Base-by-base conservation (phyloP, 2,329 filamentous ascomycete species). In the Penicillium sp. region DNA sequence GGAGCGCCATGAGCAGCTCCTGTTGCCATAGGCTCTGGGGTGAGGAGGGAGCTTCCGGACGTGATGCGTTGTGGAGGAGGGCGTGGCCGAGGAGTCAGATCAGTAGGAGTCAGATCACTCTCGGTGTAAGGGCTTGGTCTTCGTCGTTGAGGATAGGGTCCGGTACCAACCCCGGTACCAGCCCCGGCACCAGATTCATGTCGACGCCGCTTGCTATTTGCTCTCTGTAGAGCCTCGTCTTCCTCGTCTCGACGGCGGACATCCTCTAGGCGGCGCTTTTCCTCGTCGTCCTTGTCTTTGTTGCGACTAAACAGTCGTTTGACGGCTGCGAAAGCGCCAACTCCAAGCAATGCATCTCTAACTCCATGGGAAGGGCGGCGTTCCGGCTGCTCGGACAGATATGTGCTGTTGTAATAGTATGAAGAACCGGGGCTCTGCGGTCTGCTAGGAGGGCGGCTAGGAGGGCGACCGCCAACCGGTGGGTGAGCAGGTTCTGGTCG, bases 251-350 rank as follows among this genome's bases (percentile, higher is more conserved):
- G 82, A 63, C 77, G 79, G 57, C 80, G 80, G 60, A 84, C 75
- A 49, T 81, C 81, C 55, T 84, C 85, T 5, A 91, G 85, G 24
- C 87, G 85, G 57, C 87, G 84, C 66, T 86, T 79, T 73, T 89
- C 83, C 72, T 84, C 79, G 73, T 82, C 75, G 67, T 86, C 81
- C 73, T 82, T 73, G 68, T 82, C 73, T 66, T 87, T 78, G 75
- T 87, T 78, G 75, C 88, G 83, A 67, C 84, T 86, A 74, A 90
- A 83, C 73, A 86, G 86, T 78, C 85, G 89, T 47, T 78, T 77
- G 35, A 83, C 57, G 4, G 79, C 78, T 7, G 86, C 85, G 53
- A 93, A 79, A 80, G 89, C 91, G 9, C 89, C 90, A 37, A 90
- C 80, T 1, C 89, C 89, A 28, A 91, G 76, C 1, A 88, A 82